phyloP scores from a whole-genome alignment of 2,329 filamentous ascomycete genomes.

The Alternaria atra region DNA sequence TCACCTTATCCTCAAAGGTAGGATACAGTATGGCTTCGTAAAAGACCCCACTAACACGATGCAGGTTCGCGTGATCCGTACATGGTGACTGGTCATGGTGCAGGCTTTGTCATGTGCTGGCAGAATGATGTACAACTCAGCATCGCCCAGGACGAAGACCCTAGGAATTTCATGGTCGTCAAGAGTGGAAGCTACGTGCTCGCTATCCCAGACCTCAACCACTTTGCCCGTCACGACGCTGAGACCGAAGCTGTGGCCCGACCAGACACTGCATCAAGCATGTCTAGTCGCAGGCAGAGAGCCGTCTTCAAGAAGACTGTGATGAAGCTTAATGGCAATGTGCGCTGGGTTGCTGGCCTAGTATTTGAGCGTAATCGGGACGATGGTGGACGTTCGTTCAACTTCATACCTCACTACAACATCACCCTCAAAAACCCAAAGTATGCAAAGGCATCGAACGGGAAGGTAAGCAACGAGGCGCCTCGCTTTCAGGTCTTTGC shows the following conservation, averaged over 20 bases:
- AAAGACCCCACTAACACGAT: conserved; percentile 12
- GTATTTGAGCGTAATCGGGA: conserved; percentile 89
- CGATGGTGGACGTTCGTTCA: conserved; percentile 77
- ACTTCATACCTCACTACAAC: conserved; percentile 92
- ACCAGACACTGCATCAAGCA: conserved; percentile 64
- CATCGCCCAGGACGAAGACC: conserved; percentile 84
- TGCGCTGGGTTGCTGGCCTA: conserved; percentile 89
- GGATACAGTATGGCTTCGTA: background rate
- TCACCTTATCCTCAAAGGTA: conserved; percentile 88
- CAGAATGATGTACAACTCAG: conserved; percentile 90
- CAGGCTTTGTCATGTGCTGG: conserved; percentile 98
- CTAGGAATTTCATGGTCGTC: conserved; percentile 92
- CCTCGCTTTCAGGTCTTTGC: background rate
- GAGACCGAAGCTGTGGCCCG: conserved; percentile 61
- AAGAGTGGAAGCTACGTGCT: conserved; percentile 95
- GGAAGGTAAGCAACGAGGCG: conserved; percentile 45
- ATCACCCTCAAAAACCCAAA: conserved; percentile 84
- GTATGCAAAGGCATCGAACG: conserved; percentile 68
- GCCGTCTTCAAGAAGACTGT: conserved; percentile 97
- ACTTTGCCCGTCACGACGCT: conserved; percentile 76
- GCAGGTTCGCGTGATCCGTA: conserved; percentile 86
- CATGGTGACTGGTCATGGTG: conserved; percentile 87
- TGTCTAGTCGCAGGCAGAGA: conserved; percentile 73
- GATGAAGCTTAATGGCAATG: conserved; percentile 97
- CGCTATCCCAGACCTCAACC: conserved; percentile 91